Evolutionary conservation across 768 basidiomycete species (phyloP).

Genomic region (Auricularia auricula-judae): DNA sequence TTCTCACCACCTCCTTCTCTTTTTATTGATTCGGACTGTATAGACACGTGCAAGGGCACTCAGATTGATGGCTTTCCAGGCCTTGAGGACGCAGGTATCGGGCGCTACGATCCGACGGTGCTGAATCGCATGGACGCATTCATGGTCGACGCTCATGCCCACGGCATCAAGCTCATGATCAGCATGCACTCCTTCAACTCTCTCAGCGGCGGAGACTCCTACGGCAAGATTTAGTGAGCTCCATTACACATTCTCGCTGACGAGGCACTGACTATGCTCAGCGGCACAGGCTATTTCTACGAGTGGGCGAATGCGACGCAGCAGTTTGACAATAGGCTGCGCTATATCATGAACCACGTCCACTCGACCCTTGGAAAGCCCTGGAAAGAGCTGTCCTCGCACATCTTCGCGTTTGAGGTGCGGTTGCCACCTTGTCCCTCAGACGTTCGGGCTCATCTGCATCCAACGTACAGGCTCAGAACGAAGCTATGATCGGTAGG

Average conservation of each 20-base stretch:
- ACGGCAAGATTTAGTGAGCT: constrained; percentile 17
- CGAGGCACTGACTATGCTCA: background rate
- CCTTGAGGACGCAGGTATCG: constrained; percentile 23
- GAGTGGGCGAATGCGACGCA: constrained; percentile 14
- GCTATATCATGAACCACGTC: constrained; percentile 27
- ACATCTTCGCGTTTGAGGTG: constrained; percentile 27
- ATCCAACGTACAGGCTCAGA: constrained; percentile 16
- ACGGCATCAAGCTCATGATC: constrained; percentile 19
- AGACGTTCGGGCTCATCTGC: background rate
- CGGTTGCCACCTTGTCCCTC: background rate
- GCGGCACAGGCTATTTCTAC: constrained; percentile 24
- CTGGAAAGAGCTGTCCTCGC: constrained; percentile 26
- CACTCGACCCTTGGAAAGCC: constrained; percentile 24
- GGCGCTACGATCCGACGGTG: constrained; percentile 26
- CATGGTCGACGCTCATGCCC: constrained; percentile 26
- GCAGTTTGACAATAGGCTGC: constrained; percentile 27
- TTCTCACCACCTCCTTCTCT: background rate
- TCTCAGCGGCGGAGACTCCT: constrained; percentile 23
- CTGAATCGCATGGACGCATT: constrained; percentile 26
- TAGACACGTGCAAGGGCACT: constrained; percentile 6
- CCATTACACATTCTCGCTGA: background rate
- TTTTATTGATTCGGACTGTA: constrained; percentile 11
- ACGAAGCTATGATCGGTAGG: constrained; percentile 24
- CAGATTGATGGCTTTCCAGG: constrained; percentile 19
- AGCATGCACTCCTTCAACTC: constrained; percentile 9